Evolutionary conservation across 2,329 filamentous ascomycete species (phyloP).

Genomic region (Diaporthe eres): DNA sequence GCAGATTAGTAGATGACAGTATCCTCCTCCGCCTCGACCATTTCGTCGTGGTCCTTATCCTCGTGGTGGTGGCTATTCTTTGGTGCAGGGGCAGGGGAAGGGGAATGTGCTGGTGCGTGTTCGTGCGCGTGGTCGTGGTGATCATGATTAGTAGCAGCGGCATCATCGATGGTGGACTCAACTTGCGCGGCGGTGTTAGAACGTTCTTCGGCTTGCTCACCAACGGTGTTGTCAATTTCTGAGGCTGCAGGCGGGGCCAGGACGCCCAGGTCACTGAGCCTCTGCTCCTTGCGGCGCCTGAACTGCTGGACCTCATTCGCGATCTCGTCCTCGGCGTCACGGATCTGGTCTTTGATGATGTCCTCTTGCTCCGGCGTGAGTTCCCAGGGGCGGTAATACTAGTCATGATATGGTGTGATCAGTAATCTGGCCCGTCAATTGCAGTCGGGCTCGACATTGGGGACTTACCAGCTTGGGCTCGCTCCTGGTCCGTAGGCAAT

Average conservation of each 20-base stretch:
- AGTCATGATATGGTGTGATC: constrained; percentile 17
- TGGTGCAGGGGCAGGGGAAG: constrained; percentile 45
- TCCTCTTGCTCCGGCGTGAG: constrained; percentile 78
- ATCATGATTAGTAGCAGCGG: constrained; percentile 44
- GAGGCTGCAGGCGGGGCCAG: constrained; percentile 45
- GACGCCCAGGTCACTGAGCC: constrained; percentile 55
- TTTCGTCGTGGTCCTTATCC: constrained; percentile 71
- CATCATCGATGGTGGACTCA: constrained; percentile 53
- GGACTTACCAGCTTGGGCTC: constrained; percentile 81
- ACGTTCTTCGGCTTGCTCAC: constrained; percentile 60
- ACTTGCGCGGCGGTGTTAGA: constrained; percentile 52
- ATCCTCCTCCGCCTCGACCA: constrained; percentile 89
- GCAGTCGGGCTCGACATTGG: not conserved
- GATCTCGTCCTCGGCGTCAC: constrained; percentile 74
- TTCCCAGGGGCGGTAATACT: constrained; percentile 93
- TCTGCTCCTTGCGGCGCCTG: constrained; percentile 61
- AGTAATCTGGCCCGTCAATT: constrained; percentile 21
- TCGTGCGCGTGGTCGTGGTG: constrained; percentile 14
- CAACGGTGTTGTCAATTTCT: constrained; percentile 54
- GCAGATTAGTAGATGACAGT: constrained; percentile 84
- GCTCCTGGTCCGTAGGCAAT: constrained; percentile 79
- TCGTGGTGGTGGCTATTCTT: constrained; percentile 48
- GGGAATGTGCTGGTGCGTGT: constrained; percentile 34
- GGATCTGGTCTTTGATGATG: constrained; percentile 78
- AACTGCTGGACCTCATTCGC: constrained; percentile 76